Evolutionary conservation across 768 basidiomycete species (phyloP), one percentile per base, ranked within the genome.

Genomic region (Rubroboletus pulcherrimus): DNA sequence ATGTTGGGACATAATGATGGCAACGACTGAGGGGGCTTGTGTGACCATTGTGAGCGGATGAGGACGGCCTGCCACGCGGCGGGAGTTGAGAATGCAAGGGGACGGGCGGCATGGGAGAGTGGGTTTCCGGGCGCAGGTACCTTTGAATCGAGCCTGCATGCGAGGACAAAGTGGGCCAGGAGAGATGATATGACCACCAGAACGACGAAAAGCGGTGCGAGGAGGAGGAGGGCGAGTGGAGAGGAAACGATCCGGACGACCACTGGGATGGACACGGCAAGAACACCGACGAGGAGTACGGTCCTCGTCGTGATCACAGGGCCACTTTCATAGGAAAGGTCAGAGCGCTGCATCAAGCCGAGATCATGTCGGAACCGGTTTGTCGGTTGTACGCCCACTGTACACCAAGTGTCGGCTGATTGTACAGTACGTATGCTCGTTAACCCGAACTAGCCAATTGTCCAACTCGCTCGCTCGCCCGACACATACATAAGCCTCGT

Each of bases 11-110:
- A 79, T 19, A 94, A 71, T 8, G 86, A 81, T 1, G 87, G 78
- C 19, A 88, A 76, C n/a, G 82, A 75, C 64, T 85, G 84, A 0
- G 87, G 83, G 4, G 84, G 74, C 54, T 78, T 82, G 61, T 87
- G 83, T 4, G 90, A 90, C 94, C 93, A 96, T 70, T 89, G 85
- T n/a, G 91, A 91, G 33, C 93, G 84, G 43, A 83, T 93, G 49
- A 91, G 77, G 45, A 92, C 89, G 0, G 87, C 93, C 65, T 94
- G 91, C 94, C 94, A 97, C 33, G 93, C 94, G 54, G 94, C 92
- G 26, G 93, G 91, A 3, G 93, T 93, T 5, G 92, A 91, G 75
- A 97, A 96, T 3, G 83, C 81, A 46, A 94, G 78, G 0, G 91
- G 91, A 35, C 84, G 81, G 17, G 91, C 85, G 0, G 86, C 83